Evolutionary conservation across 306 rosid genomes (phyloP), one percentile per base, ranked within the genome.

Genomic region (Hippophae rhamnoides): DNA sequence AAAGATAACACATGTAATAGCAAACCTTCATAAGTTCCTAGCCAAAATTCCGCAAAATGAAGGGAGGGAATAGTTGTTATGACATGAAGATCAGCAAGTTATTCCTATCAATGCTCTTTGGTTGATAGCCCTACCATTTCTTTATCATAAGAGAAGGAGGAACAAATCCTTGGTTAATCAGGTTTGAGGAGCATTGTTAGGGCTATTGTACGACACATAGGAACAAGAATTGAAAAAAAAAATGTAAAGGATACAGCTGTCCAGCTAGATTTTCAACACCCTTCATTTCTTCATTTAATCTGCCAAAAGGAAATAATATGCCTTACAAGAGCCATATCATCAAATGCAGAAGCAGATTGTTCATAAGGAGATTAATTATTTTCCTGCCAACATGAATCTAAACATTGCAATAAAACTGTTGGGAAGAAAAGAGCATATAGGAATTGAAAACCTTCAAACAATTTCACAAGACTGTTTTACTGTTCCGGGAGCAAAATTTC

Each of bases 281-380:
- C 76, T 90, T 90, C 95, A 90, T 85, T 74, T 87, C 98, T 78
- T 83, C 84, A 56, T 90, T 87, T 69, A 87, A 83, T 74, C 98
- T 87, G 84, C 79, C 70, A 10, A 26, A 45, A 62, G 38, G 6
- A 72, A 64, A 54, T 7, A 42, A 12, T 26, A 25, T 8, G n/a
- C n/a, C 13, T 71, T 43, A 69, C 45, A 18, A 69, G 68, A 43
- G 41, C 66, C 54, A 41, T 41, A 46, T 6, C 44, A 13, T 14
- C 44, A 5, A 13, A 45, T 10, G 10, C 41, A 42, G 41, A 45
- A 43, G 40, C 13, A 40, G 43, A 46, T 12, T 1, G 9, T 13
- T 13, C 3, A 18, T 53, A 44, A 31, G 41, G 3, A 65, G 54
- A 49, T 51, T 44, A 6, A 14, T 52, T 8, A 23, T 11, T 61